Base-by-base conservation (phyloP, 1,139 yeast genomes). In the Scheffersomyces cryptocercus region DNA sequence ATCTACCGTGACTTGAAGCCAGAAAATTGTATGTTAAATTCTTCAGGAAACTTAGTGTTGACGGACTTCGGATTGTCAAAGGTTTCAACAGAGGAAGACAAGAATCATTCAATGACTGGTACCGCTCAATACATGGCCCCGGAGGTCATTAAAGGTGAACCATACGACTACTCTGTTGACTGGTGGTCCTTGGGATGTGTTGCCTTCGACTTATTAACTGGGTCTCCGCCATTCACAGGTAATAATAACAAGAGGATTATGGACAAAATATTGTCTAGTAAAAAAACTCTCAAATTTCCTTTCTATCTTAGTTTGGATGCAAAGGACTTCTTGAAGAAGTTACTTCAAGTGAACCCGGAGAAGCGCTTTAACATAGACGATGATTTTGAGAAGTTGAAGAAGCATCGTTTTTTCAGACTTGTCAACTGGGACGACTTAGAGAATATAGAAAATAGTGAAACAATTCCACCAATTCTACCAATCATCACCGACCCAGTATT, bases 111-210 rank as follows among this genome's bases (percentile, higher is more conserved):
- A 2, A 81, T 91, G 59, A 85, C 90, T 29, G 99, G 98, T 0
- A 91, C 97, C 0, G 95, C 96, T 0, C 97, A 90, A 64, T 91
- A 90, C 61, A 90, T 91, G 88, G 98, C 98, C 0, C 99, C 99
- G 1, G 98, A 93, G 62, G 87, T 93, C 29, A 67, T 93, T 26
- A 81, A 80, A 41, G 97, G 97, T 24, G 82, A 85, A 50, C 83
- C 85, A n/a, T 93, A 93, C 60, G 93, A 90, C 51, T 84, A 79
- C 51, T 77, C 84, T 8, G 97, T 95, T 9, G 99, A 93, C 61
- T 93, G 97, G 96, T 93, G 98, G 95, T 89, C 97, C 0, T 71
- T 93, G 28, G 98, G 99, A 0, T 89, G 97, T 52, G 88, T 93
- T 6, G 78, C 89, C 28, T 89, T 73, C 61, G 98, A 93, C 63